These are phyloP conservation scores for Lecanicillium sp. DNA, from an alignment of 2,329 filamentous ascomycete genomes.

Conservation along the genomic window DNA sequence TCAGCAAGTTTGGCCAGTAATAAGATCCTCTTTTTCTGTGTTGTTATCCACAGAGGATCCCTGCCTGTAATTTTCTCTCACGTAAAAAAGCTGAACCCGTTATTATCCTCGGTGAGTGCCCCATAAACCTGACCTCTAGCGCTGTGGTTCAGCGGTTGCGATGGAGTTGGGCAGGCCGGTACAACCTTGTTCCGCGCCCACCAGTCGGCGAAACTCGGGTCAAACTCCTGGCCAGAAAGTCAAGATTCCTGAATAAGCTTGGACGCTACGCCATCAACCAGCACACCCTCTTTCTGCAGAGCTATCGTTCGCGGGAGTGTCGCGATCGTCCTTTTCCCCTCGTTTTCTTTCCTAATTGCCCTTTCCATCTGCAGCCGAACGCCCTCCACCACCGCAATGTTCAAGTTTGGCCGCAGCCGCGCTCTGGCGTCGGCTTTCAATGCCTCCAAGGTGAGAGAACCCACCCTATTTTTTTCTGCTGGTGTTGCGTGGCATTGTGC, in stretches of 20 bases:
- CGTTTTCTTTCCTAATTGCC: constrained; percentile 7
- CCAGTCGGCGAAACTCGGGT: constrained; percentile 11
- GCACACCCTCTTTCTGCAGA: constrained; percentile 2
- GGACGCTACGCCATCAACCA: constrained; percentile 1
- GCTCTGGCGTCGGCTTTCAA: constrained; percentile 73
- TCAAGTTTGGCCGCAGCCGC: constrained; percentile 76
- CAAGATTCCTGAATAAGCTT: constrained; percentile 8
- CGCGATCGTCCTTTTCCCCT: constrained; percentile 11
- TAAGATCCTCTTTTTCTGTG: too few relatives aligned
- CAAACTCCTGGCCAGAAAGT: constrained; percentile 9
- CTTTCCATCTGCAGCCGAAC: constrained; percentile 9
- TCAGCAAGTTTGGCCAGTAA: too few relatives aligned
- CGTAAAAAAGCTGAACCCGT: too few relatives aligned
- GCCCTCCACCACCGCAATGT: constrained; percentile 51
- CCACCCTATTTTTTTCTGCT: constrained; percentile 9
- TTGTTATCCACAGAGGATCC: too few relatives aligned
- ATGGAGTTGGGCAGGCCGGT: constrained; percentile 1
- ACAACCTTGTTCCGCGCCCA: constrained; percentile 9
- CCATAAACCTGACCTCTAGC: too few relatives aligned
- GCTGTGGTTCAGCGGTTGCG: too few relatives aligned
- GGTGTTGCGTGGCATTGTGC: background rate
- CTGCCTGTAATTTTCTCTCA: too few relatives aligned
- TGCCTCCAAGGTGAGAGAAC: constrained; percentile 59
- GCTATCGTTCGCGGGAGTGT: constrained; percentile 3
- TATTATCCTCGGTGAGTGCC: too few relatives aligned